Percentiles rank a stretch among this genome's conserved stretches.
phyloP scores from a whole-genome alignment of 1,139 yeast species.

The Lodderomyces elongisporus region DNA sequence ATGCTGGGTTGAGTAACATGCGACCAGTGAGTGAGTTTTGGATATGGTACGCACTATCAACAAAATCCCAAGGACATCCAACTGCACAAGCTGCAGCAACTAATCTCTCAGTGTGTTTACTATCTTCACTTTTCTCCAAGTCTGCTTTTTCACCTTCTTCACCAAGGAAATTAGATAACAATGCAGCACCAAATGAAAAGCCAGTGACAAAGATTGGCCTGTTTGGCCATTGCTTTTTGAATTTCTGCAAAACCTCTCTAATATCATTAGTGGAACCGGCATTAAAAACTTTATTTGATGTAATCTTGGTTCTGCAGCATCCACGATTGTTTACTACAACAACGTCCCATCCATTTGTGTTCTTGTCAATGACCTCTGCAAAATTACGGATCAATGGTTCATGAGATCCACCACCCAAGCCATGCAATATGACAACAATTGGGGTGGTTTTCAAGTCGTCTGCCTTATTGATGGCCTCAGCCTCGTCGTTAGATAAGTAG shows the following conservation, averaged over 20 bases:
- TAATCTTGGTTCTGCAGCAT: slow-evolving; percentile 75
- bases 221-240: slow-evolving; percentile 56
- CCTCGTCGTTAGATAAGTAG: slow-evolving; percentile 48
- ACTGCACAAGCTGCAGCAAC: slow-evolving; percentile 64
- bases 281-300: slow-evolving; percentile 70
- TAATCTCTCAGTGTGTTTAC: slow-evolving; percentile 12
- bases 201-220: slow-evolving; percentile 77
- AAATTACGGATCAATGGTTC: slow-evolving; percentile 79
- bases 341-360: slow-evolving; percentile 43
- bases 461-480: slow-evolving; percentile 22
- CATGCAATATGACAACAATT: slow-evolving; percentile 69
- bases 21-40: slow-evolving; percentile 54
- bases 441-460: slow-evolving; percentile 43
- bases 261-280: slow-evolving; percentile 75
- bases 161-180: slow-evolving; percentile 75
- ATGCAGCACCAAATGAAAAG: slow-evolving; percentile 82
- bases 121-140: slow-evolving; percentile 12
- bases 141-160: slow-evolving; percentile 40
- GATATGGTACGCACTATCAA: slow-evolving; percentile 50
- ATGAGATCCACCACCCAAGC: slow-evolving; percentile 89
- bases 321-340: slow-evolving; percentile 82
- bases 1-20: slow-evolving; percentile 57
- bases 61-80: slow-evolving; percentile 84
- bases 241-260: slow-evolving; percentile 50
- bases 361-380: slow-evolving; percentile 29